Evolutionary conservation across 2,329 filamentous ascomycete species (phyloP), one percentile per base, ranked within the genome.

Genomic region (Colletotrichum karsti): DNA sequence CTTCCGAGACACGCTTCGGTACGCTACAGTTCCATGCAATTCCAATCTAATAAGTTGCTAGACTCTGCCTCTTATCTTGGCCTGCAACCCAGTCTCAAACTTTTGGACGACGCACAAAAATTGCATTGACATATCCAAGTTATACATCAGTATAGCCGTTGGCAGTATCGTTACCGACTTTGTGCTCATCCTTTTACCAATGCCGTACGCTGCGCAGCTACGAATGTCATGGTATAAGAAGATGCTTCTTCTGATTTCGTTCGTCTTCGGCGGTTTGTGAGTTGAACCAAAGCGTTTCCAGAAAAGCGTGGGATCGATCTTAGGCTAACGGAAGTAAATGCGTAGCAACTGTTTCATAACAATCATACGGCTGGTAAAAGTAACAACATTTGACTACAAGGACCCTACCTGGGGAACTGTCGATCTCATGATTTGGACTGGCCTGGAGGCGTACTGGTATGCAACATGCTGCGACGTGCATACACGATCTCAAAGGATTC

Each of bases 341-440:
- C n/a, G n/a, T n/a, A 68, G 65, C 15, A 68, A 68, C 15, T 68
- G 65, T 15, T 68, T 68, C n/a, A 48, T 68, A 4, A 68, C 65
- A 4, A 65, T 65, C 8, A 59, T 65, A 24, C 60, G 65, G 8
- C 18, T 68, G 4, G 39, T 68, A 13, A 68, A 68, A 26, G 65
- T 68, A 3, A 33, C 42, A 12, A 50, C 22, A 12, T 68, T 65
- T n/a, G 54, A 54, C 13, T 68, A 58, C n/a, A 33, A 18, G 12
- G 65, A 68, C 18, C 65, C 65, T 7, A 68, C 65, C 3, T 68
- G 65, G 65, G 65, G 65, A 12, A 65, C 65, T 2, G 65, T 68
- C 8, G 65, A 68, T 8, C 22, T 68, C 15, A 68, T 68, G 53
- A 68, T 68, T 4, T 68, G 65, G 65, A 68, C 60, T 4, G 60